Base-by-base conservation (phyloP, 1,284 basidiomycete genomes). In the Naganishia sp. region DNA sequence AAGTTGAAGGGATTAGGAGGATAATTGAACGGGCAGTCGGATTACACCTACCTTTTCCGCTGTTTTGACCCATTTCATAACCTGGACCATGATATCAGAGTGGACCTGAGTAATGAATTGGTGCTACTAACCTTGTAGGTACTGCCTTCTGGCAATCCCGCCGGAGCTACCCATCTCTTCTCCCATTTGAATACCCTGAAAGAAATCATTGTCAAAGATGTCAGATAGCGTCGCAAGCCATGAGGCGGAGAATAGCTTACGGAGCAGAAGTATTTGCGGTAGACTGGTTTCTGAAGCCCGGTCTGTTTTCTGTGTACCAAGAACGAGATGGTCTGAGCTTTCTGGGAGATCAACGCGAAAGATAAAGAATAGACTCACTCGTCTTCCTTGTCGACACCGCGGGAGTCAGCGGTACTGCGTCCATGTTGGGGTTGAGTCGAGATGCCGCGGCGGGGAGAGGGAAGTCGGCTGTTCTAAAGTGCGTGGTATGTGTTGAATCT, bases 11-110 rank as follows among this genome's bases (percentile, higher is more conserved):
- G 13, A 9, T 45, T 42, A 25, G 31, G 35, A 9, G 35, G 35
- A 2, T 23, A 1, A 41, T n/a, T 15, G 25, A 15, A 21, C 35
- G 18, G 7, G 35, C 5, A 18, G 18, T 32, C 17, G n/a, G 28
- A 52, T 4, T 32, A 18, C 7, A 35, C 25, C 25, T 52, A 39
- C 57, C 43, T 61, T 61, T 51, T 61, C 58, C 5, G 58, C 46
- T 15, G 58, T 61, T n/a, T 31, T 61, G 45, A 61, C 47, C 58
- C 58, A 61, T 51, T 61, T 61, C 15, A 61, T 35, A 3, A 61
- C 58, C 58, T 61, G 5, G 15, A 2, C 23, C 10, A 28, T 35
- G 2, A 21, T 42, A 28, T 47, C 25, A 35, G 46, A 15, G 21
- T n/a, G 46, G 18, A 3, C 6, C 15, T 0, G 7, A 23, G 10